Base-by-base conservation (phyloP, 805 yeast genomes). In the Yamadazyma nakazawae region DNA sequence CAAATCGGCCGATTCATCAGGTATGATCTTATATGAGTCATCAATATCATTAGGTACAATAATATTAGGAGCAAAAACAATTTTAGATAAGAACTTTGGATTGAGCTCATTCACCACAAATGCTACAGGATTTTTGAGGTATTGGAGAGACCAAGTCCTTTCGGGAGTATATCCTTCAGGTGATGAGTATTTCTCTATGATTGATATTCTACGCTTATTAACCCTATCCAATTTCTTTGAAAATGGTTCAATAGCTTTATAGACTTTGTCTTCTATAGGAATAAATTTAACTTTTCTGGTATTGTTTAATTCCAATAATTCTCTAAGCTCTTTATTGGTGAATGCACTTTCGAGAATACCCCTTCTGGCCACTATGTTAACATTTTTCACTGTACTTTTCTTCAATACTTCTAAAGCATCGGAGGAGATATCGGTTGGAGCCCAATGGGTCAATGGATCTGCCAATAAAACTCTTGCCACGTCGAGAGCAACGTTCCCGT, bases 401-500 rank as follows among this genome's bases (percentile, higher is more conserved):
- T 64, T 58, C 42, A 94, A 66, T n/a, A 64, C 62, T 2, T 71
- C 68, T 9, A 84, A 63, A 0, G 97, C 96, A 30, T 67, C 62
- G 2, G 68, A 61, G 0, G 87, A 70, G 16, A 94, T 84, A 64
- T 94, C 99, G 0, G 97, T 92, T 0, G 66, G 54, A 1, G 68
- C 48, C 81, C 96, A 82, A 45, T 79, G 76, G 1, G 68, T 68
- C 1, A 72, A 64, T 0, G 84, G 79, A 38, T 67, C 70, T 4
- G 84, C 82, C 46, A 91, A 63, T 30, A 94, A 67, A 1, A 94
- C 73, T 45, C 99, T 71, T 0, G 96, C 89, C 4, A 94, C 81
- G 62, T 94, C 99, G 50, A 94, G 68, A 0, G 98, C 96, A 14
- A 94, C 99, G 61, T 94, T 94, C 39, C 99, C 99, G 63, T 91